Percentiles rank a stretch among this genome's conserved stretches.
phyloP scores from a whole-genome alignment of 306 rosid species.

The Fragaria ananassa region DNA sequence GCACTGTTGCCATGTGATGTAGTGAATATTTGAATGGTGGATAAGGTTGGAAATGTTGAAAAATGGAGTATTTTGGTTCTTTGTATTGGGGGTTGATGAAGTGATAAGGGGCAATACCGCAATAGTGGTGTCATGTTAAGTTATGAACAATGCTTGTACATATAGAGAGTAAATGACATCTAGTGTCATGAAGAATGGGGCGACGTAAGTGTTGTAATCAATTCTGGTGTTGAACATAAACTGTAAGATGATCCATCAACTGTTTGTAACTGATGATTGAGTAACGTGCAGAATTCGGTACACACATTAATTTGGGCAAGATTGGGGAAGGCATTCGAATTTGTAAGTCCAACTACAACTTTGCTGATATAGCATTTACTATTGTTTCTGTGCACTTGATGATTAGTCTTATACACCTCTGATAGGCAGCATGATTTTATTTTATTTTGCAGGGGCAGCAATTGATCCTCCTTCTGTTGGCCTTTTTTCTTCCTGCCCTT shows the following conservation, averaged over 20 bases:
- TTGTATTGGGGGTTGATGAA: background rate
- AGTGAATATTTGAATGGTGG: background rate
- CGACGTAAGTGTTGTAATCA: background rate
- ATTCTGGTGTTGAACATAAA: too few relatives aligned
- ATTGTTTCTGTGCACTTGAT: background rate
- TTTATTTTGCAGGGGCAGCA: conserved; percentile 60
- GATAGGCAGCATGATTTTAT: conserved; percentile 9
- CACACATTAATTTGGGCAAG: conserved; percentile 72
- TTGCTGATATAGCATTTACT: background rate
- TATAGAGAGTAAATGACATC: background rate
- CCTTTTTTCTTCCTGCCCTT: conserved; percentile 96
- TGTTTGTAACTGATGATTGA: conserved; percentile 1
- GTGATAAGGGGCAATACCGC: background rate
- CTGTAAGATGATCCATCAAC: background rate
- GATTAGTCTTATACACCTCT: conserved; percentile 17
- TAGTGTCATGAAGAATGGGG: background rate
- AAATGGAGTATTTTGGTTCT: background rate
- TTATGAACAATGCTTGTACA: background rate
- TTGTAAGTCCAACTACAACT: conserved; percentile 51
- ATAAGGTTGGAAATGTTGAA: background rate
- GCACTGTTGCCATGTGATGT: too few relatives aligned
- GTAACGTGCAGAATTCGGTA: conserved; percentile 63
- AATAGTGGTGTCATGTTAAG: background rate
- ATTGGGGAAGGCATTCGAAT: conserved; percentile 90
- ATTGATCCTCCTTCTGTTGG: conserved; percentile 85